Base-by-base conservation (phyloP, 306 rosid species). In the Begonia masoniana region DNA sequence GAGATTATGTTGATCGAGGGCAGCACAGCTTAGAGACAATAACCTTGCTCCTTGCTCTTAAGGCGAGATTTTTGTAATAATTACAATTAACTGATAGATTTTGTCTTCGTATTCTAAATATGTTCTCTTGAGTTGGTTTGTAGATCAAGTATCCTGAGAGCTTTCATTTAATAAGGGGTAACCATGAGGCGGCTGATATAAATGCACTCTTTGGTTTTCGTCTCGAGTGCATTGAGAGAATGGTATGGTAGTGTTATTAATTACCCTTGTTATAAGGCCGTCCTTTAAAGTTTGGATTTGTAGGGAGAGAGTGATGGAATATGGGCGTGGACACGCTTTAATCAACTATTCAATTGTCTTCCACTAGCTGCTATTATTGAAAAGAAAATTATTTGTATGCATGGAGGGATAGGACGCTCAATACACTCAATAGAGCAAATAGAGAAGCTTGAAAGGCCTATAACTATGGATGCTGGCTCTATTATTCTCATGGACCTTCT, bases 21-120 rank as follows among this genome's bases (percentile, higher is more conserved):
- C 99, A 92, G 63, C 99, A 92, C 74, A 92, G 99, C 83, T 83
- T 92, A 88, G 99, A 92, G 77, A 92, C 99, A 50, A 86, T 92
- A 64, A 81, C 88, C 64, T 78, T 92, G 76, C 89, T 92, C 35
- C 96, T 92, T 58, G 99, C 99, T 66, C 99, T 92, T 24, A 92
- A 92, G 95, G 99, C 71, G 70, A 62, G 76, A 71, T 66, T 60
- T 64, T 46, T 31, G 60, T 65, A 15, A 59, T 36, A 52, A 41
- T 16, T 58, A 43, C 42, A 52, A 57, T 60, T 48, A 36, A 58
- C 23, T 60, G 13, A 8, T 46, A 62, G 17, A 42, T 64, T 65
- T 17, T 52, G 12, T 68, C 23, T 21, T 68, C 60, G 39, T 57
- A 24, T 50, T 51, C 70, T 36, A 45, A 16, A 57, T 67, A 60